Evolutionary conservation across 2,329 filamentous ascomycete genomes (phyloP), one percentile per base, ranked within the genome.

Genomic region (Sclerotinia glacialis): DNA sequence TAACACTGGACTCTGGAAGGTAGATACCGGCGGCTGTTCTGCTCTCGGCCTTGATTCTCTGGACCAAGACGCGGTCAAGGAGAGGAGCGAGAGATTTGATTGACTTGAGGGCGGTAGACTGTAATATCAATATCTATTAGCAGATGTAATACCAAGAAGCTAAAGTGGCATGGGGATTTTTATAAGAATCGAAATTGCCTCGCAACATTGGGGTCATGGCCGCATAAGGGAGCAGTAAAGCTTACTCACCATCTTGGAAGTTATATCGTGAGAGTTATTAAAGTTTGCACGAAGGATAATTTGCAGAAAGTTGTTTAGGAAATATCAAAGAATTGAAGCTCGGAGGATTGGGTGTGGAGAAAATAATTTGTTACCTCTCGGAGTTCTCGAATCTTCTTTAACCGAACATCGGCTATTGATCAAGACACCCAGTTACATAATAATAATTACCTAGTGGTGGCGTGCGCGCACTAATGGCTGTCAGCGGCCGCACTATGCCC

Each of bases 21-120:
- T 96, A 97, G 85, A 99, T 97, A 77, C 95, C 95, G 77, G 89
- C 89, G 75, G 95, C 93, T 60, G 95, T 99, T 86, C 97, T 97
- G 78, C 93, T 81, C 83, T 98, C 94, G 77, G 94, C 91, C 85
- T 98, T 98, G 83, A 97, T 83, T 81, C 95, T 92, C 88, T 99
- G 95, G 74, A 99, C 92, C 72, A 99, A 90, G 75, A 99, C 93
- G 76, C 95, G 94, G 88, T 99, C 95, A 81, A 99, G 89, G 74
- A 99, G 93, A 71, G 95, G 95, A 68, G 89, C 91, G 76, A 99
- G 93, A 77, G 89, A 89, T 83, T 94, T 95, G 87, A 99, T 93
- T 79, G 91, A 96, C 81, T 94, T 95, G 83, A 98, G 87, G 72
- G 93, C 86, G 78, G 86, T 89, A 74, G 86, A 81, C 86, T 89